Percentiles rank a stretch among this genome's conserved stretches.
phyloP scores from a whole-genome alignment of 768 basidiomycete species.

The Boletus rubescentipes region DNA sequence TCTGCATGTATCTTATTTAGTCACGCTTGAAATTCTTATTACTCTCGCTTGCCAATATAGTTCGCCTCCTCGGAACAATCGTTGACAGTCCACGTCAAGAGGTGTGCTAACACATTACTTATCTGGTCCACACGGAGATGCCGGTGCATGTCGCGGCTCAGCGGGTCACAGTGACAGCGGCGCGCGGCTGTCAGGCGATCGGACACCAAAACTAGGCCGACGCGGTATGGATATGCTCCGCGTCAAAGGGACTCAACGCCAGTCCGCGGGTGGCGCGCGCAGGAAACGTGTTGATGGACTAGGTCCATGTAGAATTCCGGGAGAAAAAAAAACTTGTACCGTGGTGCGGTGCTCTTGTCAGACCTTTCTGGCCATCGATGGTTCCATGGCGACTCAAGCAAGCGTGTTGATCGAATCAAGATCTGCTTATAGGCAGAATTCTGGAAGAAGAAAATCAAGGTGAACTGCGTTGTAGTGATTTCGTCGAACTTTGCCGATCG shows the following conservation, averaged over 20 bases:
- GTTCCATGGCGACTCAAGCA: background rate
- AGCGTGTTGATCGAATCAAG: conserved; percentile 5
- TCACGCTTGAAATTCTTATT: background rate
- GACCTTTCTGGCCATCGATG: background rate
- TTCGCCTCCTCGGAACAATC: background rate
- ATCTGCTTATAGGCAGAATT: background rate
- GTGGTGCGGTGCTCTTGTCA: background rate
- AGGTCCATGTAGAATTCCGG: background rate
- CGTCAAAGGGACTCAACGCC: background rate
- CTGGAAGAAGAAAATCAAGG: background rate
- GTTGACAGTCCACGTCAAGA: background rate
- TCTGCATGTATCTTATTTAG: background rate
- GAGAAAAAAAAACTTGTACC: background rate
- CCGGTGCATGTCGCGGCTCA: background rate
- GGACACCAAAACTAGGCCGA: background rate
- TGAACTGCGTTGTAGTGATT: background rate
- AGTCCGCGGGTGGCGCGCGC: background rate
- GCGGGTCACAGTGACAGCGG: background rate
- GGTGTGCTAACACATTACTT: background rate
- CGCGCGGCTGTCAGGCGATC: background rate
- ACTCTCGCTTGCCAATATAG: background rate
- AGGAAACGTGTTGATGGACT: conserved; percentile 16
- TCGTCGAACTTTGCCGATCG: background rate
- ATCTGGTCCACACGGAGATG: background rate
- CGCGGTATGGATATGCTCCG: conserved; percentile 7